Percentiles rank a stretch among this genome's conserved stretches.
Conservation (phyloP, 495 filamentous ascomycete genomes). For the Aspergillus mulundensis region DNA sequence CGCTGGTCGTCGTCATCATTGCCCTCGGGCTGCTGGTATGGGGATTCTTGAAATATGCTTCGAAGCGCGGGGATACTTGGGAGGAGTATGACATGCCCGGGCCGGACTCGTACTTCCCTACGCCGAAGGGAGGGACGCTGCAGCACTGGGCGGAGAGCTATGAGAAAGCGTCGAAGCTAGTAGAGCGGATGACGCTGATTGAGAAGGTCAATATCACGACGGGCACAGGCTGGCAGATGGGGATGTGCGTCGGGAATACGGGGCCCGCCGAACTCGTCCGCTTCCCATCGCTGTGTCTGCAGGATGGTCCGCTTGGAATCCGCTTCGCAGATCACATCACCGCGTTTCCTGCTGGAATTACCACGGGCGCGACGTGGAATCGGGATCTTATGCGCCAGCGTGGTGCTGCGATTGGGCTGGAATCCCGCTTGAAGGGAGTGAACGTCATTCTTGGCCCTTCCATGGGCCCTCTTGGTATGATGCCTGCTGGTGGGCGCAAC, state of each 20-base stretch:
- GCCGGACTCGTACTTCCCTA: constrained; percentile 79
- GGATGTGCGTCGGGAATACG: constrained; percentile 87
- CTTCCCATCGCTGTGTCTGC: constrained; percentile 83
- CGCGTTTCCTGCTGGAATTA: constrained; percentile 80
- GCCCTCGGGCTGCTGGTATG: constrained; percentile 18
- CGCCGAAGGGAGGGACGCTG: constrained; percentile 75
- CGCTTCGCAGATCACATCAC: constrained; percentile 73
- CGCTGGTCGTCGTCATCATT: constrained; percentile 21
- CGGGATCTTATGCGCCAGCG: constrained; percentile 69
- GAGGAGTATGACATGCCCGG: constrained; percentile 16
- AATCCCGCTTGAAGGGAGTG: constrained; percentile 67
- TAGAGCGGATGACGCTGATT: constrained; percentile 74
- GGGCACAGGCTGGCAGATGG: constrained; percentile 88
- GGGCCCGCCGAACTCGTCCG: constrained; percentile 60
- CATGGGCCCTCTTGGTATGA: constrained; percentile 73
- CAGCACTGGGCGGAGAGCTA: constrained; percentile 74
- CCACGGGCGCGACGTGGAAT: constrained; percentile 86
- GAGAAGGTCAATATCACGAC: constrained; percentile 97
- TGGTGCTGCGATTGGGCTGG: constrained; percentile 62
- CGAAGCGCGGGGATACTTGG: neutral
- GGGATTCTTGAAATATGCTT: constrained; percentile 18
- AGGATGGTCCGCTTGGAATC: constrained; percentile 85
- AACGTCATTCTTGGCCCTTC: constrained; percentile 73
- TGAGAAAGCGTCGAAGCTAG: constrained; percentile 72
- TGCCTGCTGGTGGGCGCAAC: constrained; percentile 83